phyloP scores from a whole-genome alignment of 768 basidiomycete genomes.

The Xerocomellus dryophilus region DNA sequence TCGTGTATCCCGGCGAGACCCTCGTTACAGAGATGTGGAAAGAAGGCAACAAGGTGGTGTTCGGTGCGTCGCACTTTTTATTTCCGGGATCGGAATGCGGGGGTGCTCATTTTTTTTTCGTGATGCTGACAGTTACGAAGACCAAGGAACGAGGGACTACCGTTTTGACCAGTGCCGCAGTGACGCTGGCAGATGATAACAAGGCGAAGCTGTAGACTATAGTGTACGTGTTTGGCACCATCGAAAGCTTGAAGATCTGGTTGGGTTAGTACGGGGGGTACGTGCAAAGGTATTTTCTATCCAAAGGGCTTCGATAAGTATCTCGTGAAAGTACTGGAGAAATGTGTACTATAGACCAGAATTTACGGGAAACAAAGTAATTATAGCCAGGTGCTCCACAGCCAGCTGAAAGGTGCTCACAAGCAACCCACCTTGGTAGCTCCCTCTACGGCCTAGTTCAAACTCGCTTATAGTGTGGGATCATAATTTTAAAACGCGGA shows the following conservation, averaged over 20 bases:
- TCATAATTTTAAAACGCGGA: background rate
- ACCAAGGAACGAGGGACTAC: constrained; percentile 78
- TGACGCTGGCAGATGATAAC: constrained; percentile 53
- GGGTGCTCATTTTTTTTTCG: background rate
- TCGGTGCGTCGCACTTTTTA: constrained; percentile 58
- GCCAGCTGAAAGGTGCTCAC: background rate
- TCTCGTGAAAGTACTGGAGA: no score
- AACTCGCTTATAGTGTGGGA: background rate
- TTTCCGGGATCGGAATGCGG: background rate
- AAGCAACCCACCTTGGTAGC: no score
- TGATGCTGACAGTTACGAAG: constrained; percentile 60
- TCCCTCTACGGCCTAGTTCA: background rate
- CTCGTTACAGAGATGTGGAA: constrained; percentile 99
- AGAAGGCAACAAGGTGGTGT: constrained; percentile 85
- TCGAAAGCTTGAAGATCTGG: background rate
- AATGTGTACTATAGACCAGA: no score
- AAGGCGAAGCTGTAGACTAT: constrained; percentile 59
- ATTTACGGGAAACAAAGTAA: background rate
- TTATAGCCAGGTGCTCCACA: no score
- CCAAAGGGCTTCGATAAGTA: no score
- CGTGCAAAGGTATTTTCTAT: no score
- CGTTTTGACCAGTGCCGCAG: constrained; percentile 80
- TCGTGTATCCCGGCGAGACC: constrained; percentile 95
- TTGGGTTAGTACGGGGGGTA: background rate
- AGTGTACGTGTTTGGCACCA: background rate